Base-by-base conservation (phyloP, 768 basidiomycete species). In the Leccinum uliginosum region DNA sequence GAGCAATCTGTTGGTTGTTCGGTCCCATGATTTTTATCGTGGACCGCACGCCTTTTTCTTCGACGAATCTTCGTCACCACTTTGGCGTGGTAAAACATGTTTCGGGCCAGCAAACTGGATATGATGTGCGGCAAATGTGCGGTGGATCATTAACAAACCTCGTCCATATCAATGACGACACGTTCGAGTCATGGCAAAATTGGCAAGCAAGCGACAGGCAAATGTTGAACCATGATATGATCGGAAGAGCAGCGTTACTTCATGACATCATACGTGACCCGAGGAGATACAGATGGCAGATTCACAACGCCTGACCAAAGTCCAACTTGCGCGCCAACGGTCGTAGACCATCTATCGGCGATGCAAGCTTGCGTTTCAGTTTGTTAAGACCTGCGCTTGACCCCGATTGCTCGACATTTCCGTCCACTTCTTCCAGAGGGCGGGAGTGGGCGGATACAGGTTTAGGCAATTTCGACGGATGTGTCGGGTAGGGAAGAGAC, bases 381-480 rank as follows among this genome's bases (percentile, higher is more conserved):
- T 77, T 80, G 59, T 80, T 84, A 4, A 74, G 77, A 10, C 75
- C 80, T 4, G 80, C 79, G 2, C 81, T 83, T 1, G 79, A 67
- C 0, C 75, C 67, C 26, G 75, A 73, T 49, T 77, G 73, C 12
- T 86, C 82, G 19, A 85, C 82, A 56, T 89, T 91, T 50, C 84
- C 87, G 54, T 93, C 87, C 11, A 89, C 78, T 63, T 93, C 90
- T 64, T 90, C 90, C 3, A 87, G 79, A 5, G 89, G 84, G 27
- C 84, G 77, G 0, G 78, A 72, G 48, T 76, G 77, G 43, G 71
- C 75, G 12, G 74, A 72, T 47, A 64, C 60, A 55, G 83, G 73
- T 82, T 95, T 92, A 0, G 97, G 97, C 1, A 99, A 80, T 65
- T 91, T 89, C 8, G 85, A 86, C 0, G 93, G 93, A 60, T 91